Conservation (phyloP, 805 yeast genomes). For the Metschnikowia kunwiensis region DNA sequence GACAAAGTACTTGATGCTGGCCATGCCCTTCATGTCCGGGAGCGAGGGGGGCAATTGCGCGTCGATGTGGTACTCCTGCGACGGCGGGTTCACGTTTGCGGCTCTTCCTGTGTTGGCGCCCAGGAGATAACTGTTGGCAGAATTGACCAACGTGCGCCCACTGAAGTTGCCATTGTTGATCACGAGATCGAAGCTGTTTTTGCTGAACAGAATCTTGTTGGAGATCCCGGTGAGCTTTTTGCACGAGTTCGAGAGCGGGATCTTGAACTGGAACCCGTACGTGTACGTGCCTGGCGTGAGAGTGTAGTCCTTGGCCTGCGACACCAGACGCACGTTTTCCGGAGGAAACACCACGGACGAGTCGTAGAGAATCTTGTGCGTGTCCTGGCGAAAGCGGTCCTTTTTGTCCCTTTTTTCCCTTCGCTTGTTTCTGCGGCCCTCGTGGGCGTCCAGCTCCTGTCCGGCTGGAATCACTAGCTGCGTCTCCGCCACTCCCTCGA, state of each 20-base stretch:
- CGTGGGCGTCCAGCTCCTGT: background rate
- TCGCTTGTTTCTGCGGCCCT: background rate
- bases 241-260: slow-evolving; percentile 40
- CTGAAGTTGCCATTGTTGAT: slow-evolving; percentile 29
- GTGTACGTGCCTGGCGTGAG: slow-evolving; percentile 49
- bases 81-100: background rate
- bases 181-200: slow-evolving; percentile 26
- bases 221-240: slow-evolving; percentile 32
- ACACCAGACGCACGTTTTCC: slow-evolving; percentile 42
- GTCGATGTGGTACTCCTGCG: slow-evolving; percentile 11
- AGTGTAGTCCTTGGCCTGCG: slow-evolving; percentile 43
- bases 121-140: slow-evolving; percentile 15
- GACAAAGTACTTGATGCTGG: slow-evolving; percentile 49
- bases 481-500: slow-evolving; percentile 47
- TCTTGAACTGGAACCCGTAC: slow-evolving; percentile 47
- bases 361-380: slow-evolving; percentile 49
- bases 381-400: slow-evolving; percentile 29
- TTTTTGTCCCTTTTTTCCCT: slow-evolving; percentile 12
- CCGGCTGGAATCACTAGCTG: slow-evolving; percentile 29
- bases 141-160: slow-evolving; percentile 19
- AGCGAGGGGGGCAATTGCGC: slow-evolving; percentile 18
- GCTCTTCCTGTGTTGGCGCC: background rate
- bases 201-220: slow-evolving; percentile 32
- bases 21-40: slow-evolving; percentile 23
- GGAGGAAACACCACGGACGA: slow-evolving; percentile 53